Evolutionary conservation across 2,329 filamentous ascomycete genomes (phyloP).

Genomic region (Fusarium compactum): DNA sequence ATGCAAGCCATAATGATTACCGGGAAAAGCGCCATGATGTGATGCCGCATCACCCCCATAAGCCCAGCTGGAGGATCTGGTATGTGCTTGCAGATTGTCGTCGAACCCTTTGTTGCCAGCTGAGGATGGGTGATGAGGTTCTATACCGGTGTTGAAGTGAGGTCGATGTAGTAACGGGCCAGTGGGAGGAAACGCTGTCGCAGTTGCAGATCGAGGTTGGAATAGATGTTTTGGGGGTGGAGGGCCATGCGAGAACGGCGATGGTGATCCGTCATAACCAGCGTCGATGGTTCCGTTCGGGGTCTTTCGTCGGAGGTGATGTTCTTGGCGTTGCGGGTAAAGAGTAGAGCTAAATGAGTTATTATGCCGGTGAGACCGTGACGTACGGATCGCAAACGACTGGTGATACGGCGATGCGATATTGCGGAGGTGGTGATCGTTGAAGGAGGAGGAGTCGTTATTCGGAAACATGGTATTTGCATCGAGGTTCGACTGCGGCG

Average conservation of each 20-base stretch:
- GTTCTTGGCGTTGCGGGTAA: slow-evolving; percentile 64
- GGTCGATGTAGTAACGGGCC: slow-evolving; percentile 27
- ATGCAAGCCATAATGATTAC: slow-evolving; percentile 25
- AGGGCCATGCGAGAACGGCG: slow-evolving; percentile 77
- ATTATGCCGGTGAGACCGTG: slow-evolving; percentile 44
- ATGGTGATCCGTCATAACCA: slow-evolving; percentile 87
- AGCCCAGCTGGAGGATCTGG: slow-evolving; percentile 33
- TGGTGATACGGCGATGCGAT: slow-evolving; percentile 41
- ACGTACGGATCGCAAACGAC: slow-evolving; percentile 52
- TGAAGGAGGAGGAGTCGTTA: slow-evolving; percentile 33
- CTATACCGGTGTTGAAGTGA: slow-evolving; percentile 25
- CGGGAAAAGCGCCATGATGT: slow-evolving; percentile 29
- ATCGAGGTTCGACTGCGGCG: slow-evolving; percentile 56
- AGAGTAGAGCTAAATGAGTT: slow-evolving; percentile 25
- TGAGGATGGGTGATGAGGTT: slow-evolving; percentile 28
- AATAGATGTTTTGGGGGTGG: slow-evolving; percentile 87
- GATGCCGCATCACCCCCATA: slow-evolving; percentile 23
- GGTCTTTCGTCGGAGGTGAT: slow-evolving; percentile 90
- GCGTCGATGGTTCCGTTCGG: slow-evolving; percentile 93
- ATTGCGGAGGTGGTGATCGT: slow-evolving; percentile 49
- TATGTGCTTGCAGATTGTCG: slow-evolving; percentile 29
- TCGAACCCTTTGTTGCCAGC: slow-evolving; percentile 24
- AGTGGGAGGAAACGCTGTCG: slow-evolving; percentile 32
- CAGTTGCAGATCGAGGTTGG: slow-evolving; percentile 65
- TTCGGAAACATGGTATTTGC: slow-evolving; percentile 45